phyloP scores from a whole-genome alignment of 352 stramenopile genomes.

The Pythium sukuiense region DNA sequence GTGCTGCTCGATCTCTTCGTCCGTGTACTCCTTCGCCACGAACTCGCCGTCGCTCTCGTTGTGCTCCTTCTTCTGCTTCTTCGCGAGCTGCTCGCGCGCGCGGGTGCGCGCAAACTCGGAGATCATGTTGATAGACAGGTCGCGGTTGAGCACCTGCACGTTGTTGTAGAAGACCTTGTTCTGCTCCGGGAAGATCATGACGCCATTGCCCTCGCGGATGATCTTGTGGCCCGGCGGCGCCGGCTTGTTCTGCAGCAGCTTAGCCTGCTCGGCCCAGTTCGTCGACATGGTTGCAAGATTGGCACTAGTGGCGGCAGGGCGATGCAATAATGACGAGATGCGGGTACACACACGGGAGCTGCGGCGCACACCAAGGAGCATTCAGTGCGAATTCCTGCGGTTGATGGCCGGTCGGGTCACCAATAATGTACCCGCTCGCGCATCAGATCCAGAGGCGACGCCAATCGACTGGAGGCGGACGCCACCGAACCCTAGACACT shows the following conservation, averaged over 20 bases:
- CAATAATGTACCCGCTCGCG: conserved; percentile 13
- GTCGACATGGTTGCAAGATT: conserved; percentile 36
- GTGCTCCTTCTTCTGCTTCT: conserved; percentile 72
- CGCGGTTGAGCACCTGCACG: conserved; percentile 97
- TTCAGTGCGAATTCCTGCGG: conserved; percentile 3
- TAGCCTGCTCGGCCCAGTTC: conserved; percentile 52
- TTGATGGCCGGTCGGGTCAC: neutral
- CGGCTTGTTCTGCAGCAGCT: conserved; percentile 62
- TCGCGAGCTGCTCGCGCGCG: conserved; percentile 65
- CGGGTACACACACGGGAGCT: conserved; percentile 1
- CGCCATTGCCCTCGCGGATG: conserved; percentile 88
- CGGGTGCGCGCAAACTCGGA: conserved; percentile 94
- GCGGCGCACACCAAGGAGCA: conserved; percentile 21
- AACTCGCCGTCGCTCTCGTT: conserved; percentile 43
- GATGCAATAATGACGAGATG: neutral
- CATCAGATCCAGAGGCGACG: conserved; percentile 27
- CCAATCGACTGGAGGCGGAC: conserved; percentile 27
- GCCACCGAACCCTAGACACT: conserved; percentile 11
- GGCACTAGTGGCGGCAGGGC: conserved; percentile 20
- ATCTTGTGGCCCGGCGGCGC: conserved; percentile 77
- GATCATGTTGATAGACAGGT: conserved; percentile 98
- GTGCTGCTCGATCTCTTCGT: conserved; percentile 78
- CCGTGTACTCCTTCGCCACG: conserved; percentile 47
- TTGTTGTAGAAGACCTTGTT: conserved; percentile 95
- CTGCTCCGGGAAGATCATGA: conserved; percentile 90